Evolutionary conservation across 345 rosid species (phyloP).

Genomic region (Eucalyptus dawsonii): DNA sequence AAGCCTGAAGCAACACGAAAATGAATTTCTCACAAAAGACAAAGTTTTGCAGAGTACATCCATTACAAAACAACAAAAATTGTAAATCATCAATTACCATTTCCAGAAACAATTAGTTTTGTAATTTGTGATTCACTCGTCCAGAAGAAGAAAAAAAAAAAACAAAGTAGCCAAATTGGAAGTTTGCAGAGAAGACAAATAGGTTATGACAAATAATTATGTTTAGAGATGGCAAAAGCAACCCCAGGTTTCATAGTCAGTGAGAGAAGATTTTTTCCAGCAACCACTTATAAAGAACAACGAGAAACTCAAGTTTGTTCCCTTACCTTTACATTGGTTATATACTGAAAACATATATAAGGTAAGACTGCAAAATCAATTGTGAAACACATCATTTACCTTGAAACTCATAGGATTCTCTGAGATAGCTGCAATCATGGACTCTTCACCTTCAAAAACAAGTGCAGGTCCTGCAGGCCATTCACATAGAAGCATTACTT

Average conservation of each 20-base stretch:
- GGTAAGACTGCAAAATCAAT: background rate
- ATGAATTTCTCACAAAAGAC: background rate
- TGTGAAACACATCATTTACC: conserved; percentile 15
- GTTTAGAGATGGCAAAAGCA: background rate
- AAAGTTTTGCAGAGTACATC: background rate
- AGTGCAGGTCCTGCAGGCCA: conserved; percentile 81
- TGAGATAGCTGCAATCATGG: conserved; percentile 81
- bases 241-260: background rate
- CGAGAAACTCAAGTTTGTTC: background rate
- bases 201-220: background rate
- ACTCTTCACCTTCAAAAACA: conserved; percentile 96
- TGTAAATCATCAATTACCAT: background rate
- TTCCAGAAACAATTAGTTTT: background rate
- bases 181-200: background rate
- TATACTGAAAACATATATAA: background rate
- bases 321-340: background rate
- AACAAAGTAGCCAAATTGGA: background rate
- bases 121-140: background rate
- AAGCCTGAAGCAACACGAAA: background rate
- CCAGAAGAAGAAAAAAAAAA: background rate
- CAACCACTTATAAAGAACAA: background rate
- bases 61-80: background rate
- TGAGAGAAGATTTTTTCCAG: background rate
- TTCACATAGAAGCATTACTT: background rate
- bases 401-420: conserved; percentile 75